These are phyloP conservation scores for Forsythia viridissima DNA, from an alignment of 257 asterid genomes.

Conservation along the genomic window DNA sequence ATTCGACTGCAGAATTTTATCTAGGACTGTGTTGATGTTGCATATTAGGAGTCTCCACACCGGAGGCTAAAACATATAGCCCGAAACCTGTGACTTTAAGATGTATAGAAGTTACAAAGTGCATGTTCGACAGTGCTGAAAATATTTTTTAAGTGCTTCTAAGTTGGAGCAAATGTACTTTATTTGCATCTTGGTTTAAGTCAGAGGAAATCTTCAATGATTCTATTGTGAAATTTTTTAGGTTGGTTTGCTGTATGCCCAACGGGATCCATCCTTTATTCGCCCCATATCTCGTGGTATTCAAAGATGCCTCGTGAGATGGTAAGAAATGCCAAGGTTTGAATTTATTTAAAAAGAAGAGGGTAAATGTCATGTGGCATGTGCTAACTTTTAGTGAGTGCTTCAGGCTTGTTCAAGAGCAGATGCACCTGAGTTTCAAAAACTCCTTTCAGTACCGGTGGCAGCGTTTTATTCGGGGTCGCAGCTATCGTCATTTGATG, in stretches of 20 bases:
- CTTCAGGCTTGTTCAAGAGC: slow-evolving; percentile 91
- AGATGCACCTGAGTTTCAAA: slow-evolving; percentile 46
- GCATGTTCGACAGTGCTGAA: no score
- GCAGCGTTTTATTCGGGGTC: slow-evolving; percentile 84
- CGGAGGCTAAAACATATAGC: neutral
- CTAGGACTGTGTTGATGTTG: neutral
- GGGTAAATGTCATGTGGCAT: slow-evolving; percentile 11
- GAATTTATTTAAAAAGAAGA: slow-evolving; percentile 27
- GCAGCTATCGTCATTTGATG: slow-evolving; percentile 91
- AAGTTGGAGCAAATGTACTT: neutral
- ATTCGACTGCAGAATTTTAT: neutral
- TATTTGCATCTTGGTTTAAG: slow-evolving; percentile 5
- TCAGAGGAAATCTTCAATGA: neutral
- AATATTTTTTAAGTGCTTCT: no score
- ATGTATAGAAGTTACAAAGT: neutral
- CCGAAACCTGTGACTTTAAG: neutral
- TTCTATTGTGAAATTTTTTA: slow-evolving; percentile 19
- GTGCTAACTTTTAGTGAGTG: slow-evolving; percentile 31
- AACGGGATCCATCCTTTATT: slow-evolving; percentile 80
- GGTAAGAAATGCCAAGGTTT: slow-evolving; percentile 52
- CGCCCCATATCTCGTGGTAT: slow-evolving; percentile 91
- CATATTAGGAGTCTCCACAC: neutral
- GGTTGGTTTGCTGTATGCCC: slow-evolving; percentile 91
- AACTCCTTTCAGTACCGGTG: slow-evolving; percentile 52
- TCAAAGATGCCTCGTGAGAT: slow-evolving; percentile 92